These are phyloP conservation scores for Podosphaera fusca DNA, from an alignment of 2,329 filamentous ascomycete species.

Conservation along the genomic window DNA sequence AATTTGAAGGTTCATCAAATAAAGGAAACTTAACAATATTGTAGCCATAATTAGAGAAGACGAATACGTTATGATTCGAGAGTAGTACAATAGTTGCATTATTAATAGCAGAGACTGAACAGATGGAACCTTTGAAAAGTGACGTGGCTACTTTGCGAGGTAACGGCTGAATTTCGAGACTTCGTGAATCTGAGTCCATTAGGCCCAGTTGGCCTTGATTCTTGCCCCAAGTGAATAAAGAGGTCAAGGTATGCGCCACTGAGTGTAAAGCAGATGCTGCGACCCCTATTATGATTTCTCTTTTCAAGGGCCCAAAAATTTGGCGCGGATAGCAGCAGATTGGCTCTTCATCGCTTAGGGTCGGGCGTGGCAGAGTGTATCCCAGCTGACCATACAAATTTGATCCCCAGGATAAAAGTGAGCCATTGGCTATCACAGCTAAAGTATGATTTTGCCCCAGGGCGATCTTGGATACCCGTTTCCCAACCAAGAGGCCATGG, in stretches of 20 bases:
- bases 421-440: constrained; percentile 65
- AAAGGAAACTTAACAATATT: constrained; percentile 71
- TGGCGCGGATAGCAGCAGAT: constrained; percentile 65
- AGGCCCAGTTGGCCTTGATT: constrained; percentile 86
- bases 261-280: constrained; percentile 84
- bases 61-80: constrained; percentile 70
- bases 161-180: constrained; percentile 57
- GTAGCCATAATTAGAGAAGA: constrained; percentile 91
- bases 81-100: constrained; percentile 69
- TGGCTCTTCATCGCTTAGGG: constrained; percentile 55
- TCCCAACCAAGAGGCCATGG: constrained; percentile 46
- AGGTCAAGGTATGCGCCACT: constrained; percentile 59
- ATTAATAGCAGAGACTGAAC: constrained; percentile 70
- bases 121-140: constrained; percentile 47
- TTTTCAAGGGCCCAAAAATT: constrained; percentile 77
- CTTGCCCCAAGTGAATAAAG: constrained; percentile 82
- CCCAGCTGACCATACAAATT: constrained; percentile 73
- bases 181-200: constrained; percentile 85
- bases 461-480: constrained; percentile 52
- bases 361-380: constrained; percentile 46
- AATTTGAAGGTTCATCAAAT: constrained; percentile 44
- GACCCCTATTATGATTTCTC: constrained; percentile 57
- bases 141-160: constrained; percentile 79
- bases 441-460: constrained; percentile 82
- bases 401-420: constrained; percentile 84